Percentiles rank a stretch among this genome's conserved stretches.
These are phyloP conservation scores for Asterochloris erici DNA, from an alignment of 139 green algal genomes.

Conservation along the genomic window DNA sequence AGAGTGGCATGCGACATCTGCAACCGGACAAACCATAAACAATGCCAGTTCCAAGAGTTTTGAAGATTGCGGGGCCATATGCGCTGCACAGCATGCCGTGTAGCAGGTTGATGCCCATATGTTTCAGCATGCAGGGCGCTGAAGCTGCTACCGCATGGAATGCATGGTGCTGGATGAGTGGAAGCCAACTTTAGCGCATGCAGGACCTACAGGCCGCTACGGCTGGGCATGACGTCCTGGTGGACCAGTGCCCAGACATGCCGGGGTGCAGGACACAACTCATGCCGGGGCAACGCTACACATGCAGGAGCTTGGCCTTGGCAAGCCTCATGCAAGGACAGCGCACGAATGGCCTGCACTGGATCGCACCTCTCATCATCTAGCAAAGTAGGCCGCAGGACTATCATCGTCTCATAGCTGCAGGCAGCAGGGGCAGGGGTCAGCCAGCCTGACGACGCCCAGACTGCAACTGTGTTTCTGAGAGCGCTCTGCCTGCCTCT, in stretches of 20 bases:
- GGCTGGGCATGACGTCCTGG: too few relatives aligned
- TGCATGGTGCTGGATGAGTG: too few relatives aligned
- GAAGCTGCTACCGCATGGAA: neutral
- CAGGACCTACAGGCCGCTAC: too few relatives aligned
- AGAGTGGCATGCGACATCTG: neutral
- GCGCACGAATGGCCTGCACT: neutral
- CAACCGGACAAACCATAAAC: neutral
- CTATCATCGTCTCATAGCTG: slow-evolving; percentile 91
- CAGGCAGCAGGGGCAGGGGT: neutral
- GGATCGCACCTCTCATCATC: slow-evolving; percentile 67
- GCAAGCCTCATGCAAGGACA: neutral
- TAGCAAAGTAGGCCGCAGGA: slow-evolving; percentile 69
- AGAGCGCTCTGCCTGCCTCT: neutral
- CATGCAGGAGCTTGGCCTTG: too few relatives aligned
- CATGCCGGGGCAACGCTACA: too few relatives aligned
- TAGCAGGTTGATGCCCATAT: neutral
- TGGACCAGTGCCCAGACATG: too few relatives aligned
- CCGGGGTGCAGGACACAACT: too few relatives aligned
- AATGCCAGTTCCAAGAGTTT: neutral
- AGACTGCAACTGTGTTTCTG: neutral
- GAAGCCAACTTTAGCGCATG: too few relatives aligned
- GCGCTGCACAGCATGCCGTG: neutral
- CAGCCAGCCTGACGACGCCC: neutral
- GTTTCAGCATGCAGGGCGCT: neutral
- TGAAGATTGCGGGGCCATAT: neutral